A percentile compares a stretch with the other conserved stretches of the same genome.
Conservation (phyloP, 2,329 filamentous ascomycete species). For the Colletotrichum sp. region DNA sequence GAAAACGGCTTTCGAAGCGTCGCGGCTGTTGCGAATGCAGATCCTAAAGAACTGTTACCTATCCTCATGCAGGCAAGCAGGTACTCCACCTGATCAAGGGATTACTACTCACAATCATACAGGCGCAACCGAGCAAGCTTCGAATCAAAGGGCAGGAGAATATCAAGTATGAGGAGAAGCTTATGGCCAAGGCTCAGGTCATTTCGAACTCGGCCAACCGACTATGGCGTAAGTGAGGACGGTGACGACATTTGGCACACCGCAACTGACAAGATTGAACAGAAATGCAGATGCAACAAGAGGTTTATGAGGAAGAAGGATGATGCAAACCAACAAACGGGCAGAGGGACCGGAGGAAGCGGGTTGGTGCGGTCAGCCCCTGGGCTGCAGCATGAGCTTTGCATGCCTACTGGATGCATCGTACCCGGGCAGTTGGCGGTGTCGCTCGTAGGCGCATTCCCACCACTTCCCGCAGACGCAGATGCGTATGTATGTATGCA, state of each 20-base stretch:
- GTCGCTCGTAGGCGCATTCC: constrained; percentile 17
- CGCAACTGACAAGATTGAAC: constrained; percentile 20
- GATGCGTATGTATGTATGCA: constrained; percentile 21
- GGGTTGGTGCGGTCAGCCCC: constrained; percentile 6
- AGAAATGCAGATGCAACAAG: constrained; percentile 58
- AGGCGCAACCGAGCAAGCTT: constrained; percentile 72
- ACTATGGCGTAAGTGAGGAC: constrained; percentile 64
- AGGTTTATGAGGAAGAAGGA: constrained; percentile 49
- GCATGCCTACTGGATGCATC: constrained; percentile 2
- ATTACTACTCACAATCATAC: not conserved
- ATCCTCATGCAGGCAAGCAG: constrained; percentile 70
- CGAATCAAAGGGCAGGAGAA: constrained; percentile 61
- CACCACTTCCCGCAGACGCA: constrained; percentile 14
- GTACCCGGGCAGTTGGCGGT: constrained; percentile 20
- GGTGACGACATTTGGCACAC: not conserved
- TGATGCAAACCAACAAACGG: not conserved
- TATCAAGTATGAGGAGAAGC: constrained; percentile 66
- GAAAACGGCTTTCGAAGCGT: constrained; percentile 77
- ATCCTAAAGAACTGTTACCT: constrained; percentile 70
- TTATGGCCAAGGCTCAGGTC: constrained; percentile 69
- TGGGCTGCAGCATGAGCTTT: constrained; percentile 2
- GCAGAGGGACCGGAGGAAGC: not conserved
- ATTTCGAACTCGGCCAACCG: constrained; percentile 73
- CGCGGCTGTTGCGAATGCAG: constrained; percentile 71
- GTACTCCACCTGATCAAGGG: not conserved